Evolutionary conservation across 768 basidiomycete genomes (phyloP).

Genomic region (Phlebiopsis gigantea): DNA sequence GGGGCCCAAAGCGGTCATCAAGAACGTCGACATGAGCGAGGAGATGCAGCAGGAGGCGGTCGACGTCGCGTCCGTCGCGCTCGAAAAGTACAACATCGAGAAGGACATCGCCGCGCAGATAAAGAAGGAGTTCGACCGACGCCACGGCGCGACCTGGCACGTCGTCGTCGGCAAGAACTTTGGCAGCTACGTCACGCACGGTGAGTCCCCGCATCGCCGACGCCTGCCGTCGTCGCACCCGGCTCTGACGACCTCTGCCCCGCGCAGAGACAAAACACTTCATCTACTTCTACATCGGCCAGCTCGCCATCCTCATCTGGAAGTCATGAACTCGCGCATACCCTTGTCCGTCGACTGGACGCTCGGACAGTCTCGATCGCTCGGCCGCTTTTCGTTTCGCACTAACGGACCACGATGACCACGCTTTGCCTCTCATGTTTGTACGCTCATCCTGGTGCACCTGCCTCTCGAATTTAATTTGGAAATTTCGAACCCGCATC

Average conservation of each 20-base stretch:
- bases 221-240: neutral
- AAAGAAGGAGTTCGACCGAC: conserved; percentile 96
- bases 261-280: conserved; percentile 91
- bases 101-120: conserved; percentile 97
- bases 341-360: too few species aligned
- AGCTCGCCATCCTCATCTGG: conserved; percentile 92
- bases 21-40: conserved; percentile 95
- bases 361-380: too few species aligned
- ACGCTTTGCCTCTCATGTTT: neutral
- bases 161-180: conserved; percentile 99
- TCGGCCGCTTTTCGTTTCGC: neutral
- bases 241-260: neutral
- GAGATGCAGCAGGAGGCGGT: conserved; percentile 96
- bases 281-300: conserved; percentile 96
- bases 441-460: neutral
- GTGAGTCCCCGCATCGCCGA: conserved; percentile 39
- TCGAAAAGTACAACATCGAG: conserved; percentile 92
- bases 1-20: conserved; percentile 83
- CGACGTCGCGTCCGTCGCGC: conserved; percentile 77
- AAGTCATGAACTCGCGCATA: conserved; percentile 62
- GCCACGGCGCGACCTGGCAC: conserved; percentile 95
- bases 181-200: conserved; percentile 97
- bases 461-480: neutral
- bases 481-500: neutral
- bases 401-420: neutral